Evolutionary conservation across 2,329 filamentous ascomycete genomes (phyloP), one percentile per base, ranked within the genome.

Genomic region (Ophiostoma angusticollis): DNA sequence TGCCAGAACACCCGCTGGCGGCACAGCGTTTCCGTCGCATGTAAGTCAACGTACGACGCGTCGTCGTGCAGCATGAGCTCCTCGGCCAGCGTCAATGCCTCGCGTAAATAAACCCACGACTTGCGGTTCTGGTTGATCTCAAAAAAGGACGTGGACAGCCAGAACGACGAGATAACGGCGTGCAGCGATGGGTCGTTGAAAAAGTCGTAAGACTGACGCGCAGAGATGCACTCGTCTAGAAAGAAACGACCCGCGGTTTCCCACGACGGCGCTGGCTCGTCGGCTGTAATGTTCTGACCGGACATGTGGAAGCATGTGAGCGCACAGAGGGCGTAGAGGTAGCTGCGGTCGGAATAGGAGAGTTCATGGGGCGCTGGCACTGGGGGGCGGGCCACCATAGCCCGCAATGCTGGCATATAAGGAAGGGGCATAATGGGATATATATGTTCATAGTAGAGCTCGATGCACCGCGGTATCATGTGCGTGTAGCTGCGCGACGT

Each of bases 391-490:
- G 45, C 58, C 51, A 57, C 68, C 52, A 72, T 70, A 47, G 60
- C 61, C 32, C 66, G 60, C 32, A 74, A 60, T 8, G 62, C 62
- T 31, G 74, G 69, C 51, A 72, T 72, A 39, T 76, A 68, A 7
- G 78, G 55, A 4, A 78, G 63, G 1, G 74, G 74, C 61, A 76
- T 73, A 37, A 73, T 73, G n/a, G 73, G 72, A 47, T 78, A 78
- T 38, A 78, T 65, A 51, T 76, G 65, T 48, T 65, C 60, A 55
- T 76, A 73, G 57, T 72, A 79, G 45, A 72, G 71, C 31, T 78
- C 72, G 42, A 78, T 60, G 51, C 72, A 77, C 55, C 51, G 71
- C 53, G 58, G 74, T 46, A 59, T 65, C 52, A 59, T 61, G 54
- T 54, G 63, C 54, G 52, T 68, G 48, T 56, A 77, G 54, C 51